Evolutionary conservation across 345 rosid species (phyloP), one percentile per base, ranked within the genome.

Genomic region (Moricandia moricandioides): DNA sequence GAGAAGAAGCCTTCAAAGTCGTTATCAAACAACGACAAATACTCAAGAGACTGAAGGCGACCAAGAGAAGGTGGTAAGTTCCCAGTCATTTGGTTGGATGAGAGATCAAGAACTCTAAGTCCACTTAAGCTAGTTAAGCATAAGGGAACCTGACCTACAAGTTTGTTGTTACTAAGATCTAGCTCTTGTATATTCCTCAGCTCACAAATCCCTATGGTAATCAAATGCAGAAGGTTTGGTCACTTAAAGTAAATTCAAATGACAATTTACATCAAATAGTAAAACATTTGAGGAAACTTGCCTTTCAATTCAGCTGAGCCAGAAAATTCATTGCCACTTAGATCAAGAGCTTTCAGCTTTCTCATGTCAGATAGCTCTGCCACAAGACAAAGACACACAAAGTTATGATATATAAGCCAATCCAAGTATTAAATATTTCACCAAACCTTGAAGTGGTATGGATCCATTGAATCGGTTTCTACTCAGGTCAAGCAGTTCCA

Each of bases 41-140:
- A 79, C 67, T 79, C 71, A 2, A 74, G 76, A 9, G 63, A 74
- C 13, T 18, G 0, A 7, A 74, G 64, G 51, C 3, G 58, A 16
- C 63, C 12, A 0, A 79, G 29, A 35, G 37, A 0, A 26, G 37
- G 29, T 16, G 79, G 74, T 51, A 76, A 0, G 3, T 8, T 62
- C 6, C 79, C 79, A 5, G 33, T 37, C 26, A 76, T 11, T 3
- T 26, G 63, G 35, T 76, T 69, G 0, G 63, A 76, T 49, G 79
- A 34, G 17, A 75, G 73, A 69, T 75, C 79, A 37, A 75, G 74
- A 54, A 69, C 70, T 8, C 69, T 18, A 17, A 76, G 65, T 39
- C 6, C 13, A 12, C 2, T 35, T 12, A 62, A 52, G 3, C 47
- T 29, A 16, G 45, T 52, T 35, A 76, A 8, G 3, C 79, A 76